These are phyloP conservation scores for Fusarium coicis DNA, from an alignment of 2,329 filamentous ascomycete genomes.

Conservation along the genomic window DNA sequence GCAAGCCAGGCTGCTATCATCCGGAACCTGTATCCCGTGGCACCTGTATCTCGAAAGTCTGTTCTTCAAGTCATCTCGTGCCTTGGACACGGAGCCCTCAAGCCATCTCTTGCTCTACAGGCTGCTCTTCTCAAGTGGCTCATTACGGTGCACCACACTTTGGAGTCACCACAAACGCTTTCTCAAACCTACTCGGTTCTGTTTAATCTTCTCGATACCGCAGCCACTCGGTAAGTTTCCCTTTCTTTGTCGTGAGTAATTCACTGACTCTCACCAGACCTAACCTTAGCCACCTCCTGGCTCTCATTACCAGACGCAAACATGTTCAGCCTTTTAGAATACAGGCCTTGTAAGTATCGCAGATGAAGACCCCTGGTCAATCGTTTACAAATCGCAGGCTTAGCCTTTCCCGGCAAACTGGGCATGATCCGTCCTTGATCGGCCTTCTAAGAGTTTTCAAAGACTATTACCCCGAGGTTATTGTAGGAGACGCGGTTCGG, in stretches of 20 bases:
- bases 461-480: constrained; percentile 90
- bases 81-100: constrained; percentile 81
- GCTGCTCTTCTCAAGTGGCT: constrained; percentile 80
- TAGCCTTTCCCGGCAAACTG: constrained; percentile 67
- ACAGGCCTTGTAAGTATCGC: constrained; percentile 70
- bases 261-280: constrained; percentile 54
- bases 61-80: constrained; percentile 75
- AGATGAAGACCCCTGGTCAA: neutral
- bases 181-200: constrained; percentile 78
- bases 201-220: constrained; percentile 85
- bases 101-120: constrained; percentile 78
- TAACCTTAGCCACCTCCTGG: constrained; percentile 79
- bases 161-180: constrained; percentile 72
- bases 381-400: constrained; percentile 55
- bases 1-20: constrained; percentile 75
- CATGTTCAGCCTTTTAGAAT: constrained; percentile 88
- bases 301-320: constrained; percentile 80
- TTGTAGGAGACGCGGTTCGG: constrained; percentile 74
- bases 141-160: constrained; percentile 76
- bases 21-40: constrained; percentile 80
- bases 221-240: constrained; percentile 70
- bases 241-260: neutral
- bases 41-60: constrained; percentile 67
- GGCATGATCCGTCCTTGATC: constrained; percentile 78
- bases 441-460: constrained; percentile 86